Evolutionary conservation across 345 rosid genomes (phyloP), one percentile per base, ranked within the genome.

Genomic region (Rhodomyrtus tomentosa): DNA sequence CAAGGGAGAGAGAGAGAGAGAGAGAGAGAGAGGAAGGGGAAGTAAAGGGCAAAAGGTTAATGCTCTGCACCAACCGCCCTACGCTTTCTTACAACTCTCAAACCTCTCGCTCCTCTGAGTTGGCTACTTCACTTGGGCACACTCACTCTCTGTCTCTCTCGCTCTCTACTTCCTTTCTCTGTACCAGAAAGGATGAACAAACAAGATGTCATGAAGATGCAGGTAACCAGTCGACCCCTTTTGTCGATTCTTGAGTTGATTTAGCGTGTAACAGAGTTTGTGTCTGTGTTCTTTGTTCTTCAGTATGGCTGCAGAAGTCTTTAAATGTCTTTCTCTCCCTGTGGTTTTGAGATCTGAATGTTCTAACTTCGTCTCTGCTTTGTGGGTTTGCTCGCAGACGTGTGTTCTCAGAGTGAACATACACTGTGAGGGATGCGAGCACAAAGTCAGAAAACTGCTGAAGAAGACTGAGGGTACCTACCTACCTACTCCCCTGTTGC

Each of bases 351-450:
- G 50, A 36, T 50, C 52, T 76, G 52, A 24, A 9, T 32, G 81
- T 72, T 72, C 50, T n/a, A 52, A 62, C 27, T 72, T 83, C 55
- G 80, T 58, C 29, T 52, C 83, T 84, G 82, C 82, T 20, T 87
- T 88, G 89, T 24, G 24, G 16, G 50, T 68, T 36, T 7, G 79
- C 7, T 68, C 10, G 25, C 98, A 96, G 99, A 91, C 95, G 29
- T 93, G 93, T 91, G 94, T 95, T 89, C 93, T 97, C 82, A 94
- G 90, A 86, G 98, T 97, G 68, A 95, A 94, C 84, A 95, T 97
- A 55, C 94, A 95, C 91, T 97, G 99, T 85, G 99, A 95, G 86
- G 99, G 99, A 5, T 97, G 99, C 83, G 91, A 91, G 87, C 90
- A 89, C 82, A 97, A 95, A 90, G 92, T 97, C 49, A 93, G 84